Evolutionary conservation across 2,329 filamentous ascomycete species (phyloP), one percentile per base, ranked within the genome.

Genomic region (Torrubiella hemipterigena): DNA sequence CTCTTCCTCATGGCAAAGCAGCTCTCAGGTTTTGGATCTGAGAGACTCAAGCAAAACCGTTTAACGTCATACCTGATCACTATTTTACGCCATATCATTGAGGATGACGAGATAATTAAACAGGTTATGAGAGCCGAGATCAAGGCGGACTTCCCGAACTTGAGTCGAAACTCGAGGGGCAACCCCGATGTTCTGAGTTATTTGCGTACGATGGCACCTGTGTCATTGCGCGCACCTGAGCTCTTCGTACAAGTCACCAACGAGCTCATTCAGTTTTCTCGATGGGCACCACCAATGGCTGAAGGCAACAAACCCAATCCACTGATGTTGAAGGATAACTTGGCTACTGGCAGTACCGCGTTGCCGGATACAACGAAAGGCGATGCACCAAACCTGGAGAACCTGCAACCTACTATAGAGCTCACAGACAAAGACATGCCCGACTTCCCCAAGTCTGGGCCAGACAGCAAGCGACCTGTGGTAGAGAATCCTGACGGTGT

Each of bases 1-100:
- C 64, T 98, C 15, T 96, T 98, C 55, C 73, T 95, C 31, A 94
- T 96, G 83, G 77, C 89, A 35, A 93, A 93, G 53, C 89, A 96
- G 52, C 72, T 96, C 36, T 78, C 84, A 14, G 82, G 81, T 17
- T 70, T 77, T 18, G 81, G 82, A 6, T 82, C 85, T 18, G 73
- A 81, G 33, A 78, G 79, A 33, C 69, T 98, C 8, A 66, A 60
- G 38, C 64, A 68, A 24, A 64, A 60, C 3, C 62, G 61, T 32
- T 57, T 73, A 23, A 61, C 64, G 4, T 54, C 63, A 15, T 70
- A 80, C 35, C 80, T 94, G 45, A 79, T 96, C 69, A 71, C 89
- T 10, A 79, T 95, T 31, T 62, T 98, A 26, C 78, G 93, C 24
- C 91, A 98, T 48, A 79, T 98, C 41, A 74, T 96, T 32, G 91